Conservation (phyloP, 306 rosid species). For the Dryas drummondii region DNA sequence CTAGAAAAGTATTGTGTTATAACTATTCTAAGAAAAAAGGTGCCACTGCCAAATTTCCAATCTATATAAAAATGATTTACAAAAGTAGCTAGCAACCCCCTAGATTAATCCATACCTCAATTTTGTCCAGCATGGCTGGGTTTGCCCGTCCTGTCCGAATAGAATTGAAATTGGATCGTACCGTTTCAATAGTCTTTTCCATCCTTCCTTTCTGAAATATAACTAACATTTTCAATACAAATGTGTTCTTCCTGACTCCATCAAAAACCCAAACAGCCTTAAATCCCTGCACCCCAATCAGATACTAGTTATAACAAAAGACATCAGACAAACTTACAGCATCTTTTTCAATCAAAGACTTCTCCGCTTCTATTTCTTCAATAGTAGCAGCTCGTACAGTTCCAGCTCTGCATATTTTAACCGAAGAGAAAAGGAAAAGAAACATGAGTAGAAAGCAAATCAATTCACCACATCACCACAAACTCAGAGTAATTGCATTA, state of each 20-base stretch:
- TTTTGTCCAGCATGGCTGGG: conserved; percentile 91
- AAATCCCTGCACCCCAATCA: not conserved
- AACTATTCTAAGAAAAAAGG: conserved; percentile 15
- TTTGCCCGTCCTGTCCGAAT: conserved; percentile 86
- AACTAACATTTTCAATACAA: not conserved
- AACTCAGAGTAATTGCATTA: not conserved
- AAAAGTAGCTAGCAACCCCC: conserved; percentile 12
- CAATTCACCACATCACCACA: not conserved
- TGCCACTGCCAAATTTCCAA: not conserved
- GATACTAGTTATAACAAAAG: not conserved
- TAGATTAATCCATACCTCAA: conserved; percentile 53
- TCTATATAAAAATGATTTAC: not conserved
- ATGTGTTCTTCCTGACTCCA: not conserved
- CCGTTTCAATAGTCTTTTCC: conserved; percentile 80
- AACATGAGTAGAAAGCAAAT: not conserved
- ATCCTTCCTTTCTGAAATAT: conserved; percentile 66
- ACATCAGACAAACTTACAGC: conserved; percentile 49
- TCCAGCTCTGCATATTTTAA: conserved; percentile 36
- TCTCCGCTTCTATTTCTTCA: conserved; percentile 98
- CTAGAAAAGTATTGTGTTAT: conserved; percentile 43
- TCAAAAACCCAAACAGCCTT: not conserved
- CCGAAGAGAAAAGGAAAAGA: not conserved
- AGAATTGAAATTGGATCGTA: conserved; percentile 73
- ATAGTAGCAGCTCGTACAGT: conserved; percentile 75
- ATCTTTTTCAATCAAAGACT: conserved; percentile 68